These are phyloP conservation scores for Ziziphus jujuba DNA, from an alignment of 306 rosid species.

Conservation along the genomic window DNA sequence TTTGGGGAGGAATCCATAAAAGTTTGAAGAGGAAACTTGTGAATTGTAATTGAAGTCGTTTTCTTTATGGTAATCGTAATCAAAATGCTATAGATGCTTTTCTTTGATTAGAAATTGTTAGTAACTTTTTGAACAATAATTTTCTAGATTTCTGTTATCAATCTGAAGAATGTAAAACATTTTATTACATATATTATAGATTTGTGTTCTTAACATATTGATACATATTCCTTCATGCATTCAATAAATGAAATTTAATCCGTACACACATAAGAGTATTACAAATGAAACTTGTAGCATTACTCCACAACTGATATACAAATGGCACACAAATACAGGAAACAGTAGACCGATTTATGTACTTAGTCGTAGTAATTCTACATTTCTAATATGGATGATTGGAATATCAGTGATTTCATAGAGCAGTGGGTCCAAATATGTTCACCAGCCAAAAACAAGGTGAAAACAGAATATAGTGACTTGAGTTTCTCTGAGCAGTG, in stretches of 20 bases:
- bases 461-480: constrained; percentile 32
- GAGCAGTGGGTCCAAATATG: constrained; percentile 93
- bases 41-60: too few relatives aligned
- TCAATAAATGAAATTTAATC: too few relatives aligned
- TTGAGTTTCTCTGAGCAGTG: constrained; percentile 69
- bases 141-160: too few relatives aligned
- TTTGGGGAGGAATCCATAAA: constrained; percentile 19
- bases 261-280: too few relatives aligned
- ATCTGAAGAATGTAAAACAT: too few relatives aligned
- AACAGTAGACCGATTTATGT: too few relatives aligned
- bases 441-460: constrained; percentile 61
- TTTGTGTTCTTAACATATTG: too few relatives aligned
- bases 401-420: constrained; percentile 71
- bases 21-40: neutral
- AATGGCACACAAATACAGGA: too few relatives aligned
- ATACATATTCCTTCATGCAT: too few relatives aligned
- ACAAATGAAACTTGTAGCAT: too few relatives aligned
- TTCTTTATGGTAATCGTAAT: neutral
- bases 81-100: neutral
- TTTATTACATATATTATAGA: too few relatives aligned
- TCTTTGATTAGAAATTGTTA: neutral
- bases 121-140: neutral
- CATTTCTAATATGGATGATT: neutral
- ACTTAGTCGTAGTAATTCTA: neutral
- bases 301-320: too few relatives aligned